Evolutionary conservation across 208 protist species (phyloP), one percentile per base, ranked within the genome.

Genomic region (Zelonia costaricensis): DNA sequence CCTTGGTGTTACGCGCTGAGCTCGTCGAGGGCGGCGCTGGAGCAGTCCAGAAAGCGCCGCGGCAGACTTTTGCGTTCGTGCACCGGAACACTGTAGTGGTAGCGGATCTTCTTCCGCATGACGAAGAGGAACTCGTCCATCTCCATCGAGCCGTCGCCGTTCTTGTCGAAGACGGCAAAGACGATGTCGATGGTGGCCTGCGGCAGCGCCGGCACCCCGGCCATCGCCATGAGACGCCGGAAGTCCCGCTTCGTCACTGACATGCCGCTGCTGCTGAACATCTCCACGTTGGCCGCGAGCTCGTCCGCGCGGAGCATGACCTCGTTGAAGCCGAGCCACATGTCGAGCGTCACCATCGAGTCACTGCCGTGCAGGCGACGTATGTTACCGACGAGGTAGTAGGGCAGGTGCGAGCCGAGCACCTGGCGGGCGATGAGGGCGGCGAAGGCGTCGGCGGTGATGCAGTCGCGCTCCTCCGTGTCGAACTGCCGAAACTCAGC

Each of bases 61-160:
- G 78, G 71, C 22, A 94, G 63, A 53, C 59, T 72, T 39, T 81
- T 84, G 60, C 74, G 78, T 5, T 74, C 61, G 20, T 69, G 70
- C 18, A 57, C 33, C 3, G 57, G 42, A 5, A 45, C 42, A 7
- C 58, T 64, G 65, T 84, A 86, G 68, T 92, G 82, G 57, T 91
- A 94, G 6, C 31, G 78, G 28, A 88, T 74, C 62, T 91, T 92
- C 25, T 84, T 76, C 42, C 79, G 56, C 84, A 95, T 91, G 25
- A 96, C 75, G 46, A 59, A 84, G 0, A 94, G 49, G 48, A 93
- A 90, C 65, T 96, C 91, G 22, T 93, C 86, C 18, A 92, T 86
- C 47, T 92, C 79, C 63, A 96, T 68, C 18, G 76, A 73, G 39
- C 91, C 91, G 63, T 96, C 82, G 27, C 73, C 68, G 54, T 96